Conservation (phyloP, 73 alveolate genomes). For the Paramecium sonneborni region DNA sequence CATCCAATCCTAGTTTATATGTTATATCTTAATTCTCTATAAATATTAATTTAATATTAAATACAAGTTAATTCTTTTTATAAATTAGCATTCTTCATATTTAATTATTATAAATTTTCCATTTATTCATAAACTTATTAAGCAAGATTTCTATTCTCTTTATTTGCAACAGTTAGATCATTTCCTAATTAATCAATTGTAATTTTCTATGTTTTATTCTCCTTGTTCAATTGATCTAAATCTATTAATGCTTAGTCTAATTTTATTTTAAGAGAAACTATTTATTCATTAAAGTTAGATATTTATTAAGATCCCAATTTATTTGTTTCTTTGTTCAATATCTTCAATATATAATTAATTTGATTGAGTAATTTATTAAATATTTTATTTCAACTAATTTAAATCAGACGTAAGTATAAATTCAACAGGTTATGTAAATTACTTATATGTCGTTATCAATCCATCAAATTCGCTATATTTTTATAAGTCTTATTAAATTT, state of each 20-base stretch:
- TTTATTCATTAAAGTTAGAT: not conserved
- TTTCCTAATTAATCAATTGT: not conserved
- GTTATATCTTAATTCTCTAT: not conserved
- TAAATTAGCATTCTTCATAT: not conserved
- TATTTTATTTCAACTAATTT: not conserved
- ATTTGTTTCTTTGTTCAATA: not conserved
- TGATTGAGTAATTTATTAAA: not conserved
- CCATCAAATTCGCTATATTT: slow-evolving; percentile 11
- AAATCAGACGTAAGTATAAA: not conserved
- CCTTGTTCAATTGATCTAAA: not conserved
- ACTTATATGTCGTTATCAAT: not conserved
- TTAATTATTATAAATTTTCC: not conserved
- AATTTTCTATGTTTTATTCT: not conserved
- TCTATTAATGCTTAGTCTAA: not conserved
- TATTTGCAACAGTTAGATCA: not conserved
- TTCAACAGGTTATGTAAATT: not conserved
- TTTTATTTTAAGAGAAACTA: not conserved
- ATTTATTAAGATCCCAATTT: not conserved
- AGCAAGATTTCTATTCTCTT: slow-evolving; percentile 11
- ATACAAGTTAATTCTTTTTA: not conserved
- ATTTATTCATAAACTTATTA: not conserved
- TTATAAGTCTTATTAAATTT: not conserved
- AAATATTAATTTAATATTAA: not conserved
- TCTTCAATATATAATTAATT: slow-evolving; percentile 14
- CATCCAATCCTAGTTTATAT: not conserved